A percentile compares a stretch with the other conserved stretches of the same genome.
Conservation (phyloP, 2,329 filamentous ascomycete genomes). For the Zelopaecilomyces penicillatus region DNA sequence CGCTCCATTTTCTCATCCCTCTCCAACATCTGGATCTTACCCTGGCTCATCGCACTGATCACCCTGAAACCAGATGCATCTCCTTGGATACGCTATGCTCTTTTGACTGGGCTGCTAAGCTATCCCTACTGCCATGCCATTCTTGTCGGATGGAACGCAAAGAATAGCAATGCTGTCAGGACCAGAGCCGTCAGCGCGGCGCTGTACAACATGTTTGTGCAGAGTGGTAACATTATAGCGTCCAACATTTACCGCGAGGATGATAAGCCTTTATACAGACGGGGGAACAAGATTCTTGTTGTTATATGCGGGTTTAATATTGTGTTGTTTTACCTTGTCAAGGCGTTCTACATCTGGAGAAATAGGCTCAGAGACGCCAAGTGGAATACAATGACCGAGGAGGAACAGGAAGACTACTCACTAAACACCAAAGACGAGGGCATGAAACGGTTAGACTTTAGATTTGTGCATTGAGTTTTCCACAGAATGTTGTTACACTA, state of each 20-base stretch:
- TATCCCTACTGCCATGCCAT: slow-evolving; percentile 39
- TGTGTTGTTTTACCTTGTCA: slow-evolving; percentile 37
- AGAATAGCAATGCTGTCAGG: slow-evolving; percentile 50
- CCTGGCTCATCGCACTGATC: slow-evolving; percentile 41
- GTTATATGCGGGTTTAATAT: slow-evolving; percentile 40
- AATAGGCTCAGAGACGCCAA: slow-evolving; percentile 36
- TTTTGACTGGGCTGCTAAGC: slow-evolving; percentile 25
- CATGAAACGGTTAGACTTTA: slow-evolving; percentile 35
- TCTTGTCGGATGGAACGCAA: slow-evolving; percentile 47
- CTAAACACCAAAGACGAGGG: slow-evolving; percentile 34
- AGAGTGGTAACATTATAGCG: slow-evolving; percentile 24
- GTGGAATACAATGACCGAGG: slow-evolving; percentile 40
- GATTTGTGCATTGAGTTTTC: slow-evolving; percentile 28
- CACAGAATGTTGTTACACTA: background rate
- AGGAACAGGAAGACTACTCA: slow-evolving; percentile 25
- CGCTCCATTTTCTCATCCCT: slow-evolving; percentile 32
- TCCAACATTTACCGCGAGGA: slow-evolving; percentile 32
- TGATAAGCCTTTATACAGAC: slow-evolving; percentile 22
- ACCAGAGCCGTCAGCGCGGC: slow-evolving; percentile 50
- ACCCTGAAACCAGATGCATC: slow-evolving; percentile 26
- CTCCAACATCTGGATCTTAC: slow-evolving; percentile 45
- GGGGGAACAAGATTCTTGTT: slow-evolving; percentile 43
- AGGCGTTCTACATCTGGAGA: slow-evolving; percentile 42
- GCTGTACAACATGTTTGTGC: slow-evolving; percentile 42
- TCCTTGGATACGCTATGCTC: slow-evolving; percentile 34